Percentiles rank a stretch among this genome's conserved stretches.
phyloP scores from a whole-genome alignment of 2,329 filamentous ascomycete genomes.

The Dendrostoma leiphaemia region DNA sequence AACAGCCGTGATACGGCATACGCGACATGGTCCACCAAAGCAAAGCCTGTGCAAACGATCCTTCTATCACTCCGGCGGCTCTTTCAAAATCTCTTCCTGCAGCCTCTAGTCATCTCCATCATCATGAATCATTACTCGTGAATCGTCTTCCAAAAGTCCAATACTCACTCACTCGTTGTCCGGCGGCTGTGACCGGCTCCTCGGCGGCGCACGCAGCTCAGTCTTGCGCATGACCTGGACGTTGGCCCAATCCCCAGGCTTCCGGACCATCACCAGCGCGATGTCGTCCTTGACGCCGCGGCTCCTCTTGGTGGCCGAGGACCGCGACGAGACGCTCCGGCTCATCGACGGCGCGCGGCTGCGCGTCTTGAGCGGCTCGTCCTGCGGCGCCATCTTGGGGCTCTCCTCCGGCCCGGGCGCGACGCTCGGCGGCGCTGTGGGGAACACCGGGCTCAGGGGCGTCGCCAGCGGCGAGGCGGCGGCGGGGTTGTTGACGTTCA shows the following conservation, averaged over 20 bases:
- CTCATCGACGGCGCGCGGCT: slow-evolving; percentile 18
- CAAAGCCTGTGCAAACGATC: not conserved
- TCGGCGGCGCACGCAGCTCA: slow-evolving; percentile 10
- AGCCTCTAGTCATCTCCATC: no score
- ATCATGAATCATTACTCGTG: not conserved
- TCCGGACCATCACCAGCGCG: slow-evolving; percentile 17
- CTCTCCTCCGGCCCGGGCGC: not conserved
- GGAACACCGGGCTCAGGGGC: slow-evolving; percentile 7
- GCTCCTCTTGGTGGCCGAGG: slow-evolving; percentile 8
- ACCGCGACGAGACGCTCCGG: slow-evolving; percentile 16
- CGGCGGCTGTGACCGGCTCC: slow-evolving; percentile 14
- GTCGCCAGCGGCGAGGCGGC: not conserved
- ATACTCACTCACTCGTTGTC: slow-evolving; percentile 7
- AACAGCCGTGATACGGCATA: no score
- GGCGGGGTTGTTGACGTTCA: not conserved
- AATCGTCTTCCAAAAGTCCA: not conserved
- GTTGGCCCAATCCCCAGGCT: slow-evolving; percentile 12
- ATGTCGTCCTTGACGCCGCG: slow-evolving; percentile 14
- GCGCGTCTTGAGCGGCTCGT: slow-evolving; percentile 7
- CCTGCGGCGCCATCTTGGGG: not conserved
- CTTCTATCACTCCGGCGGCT: no score
- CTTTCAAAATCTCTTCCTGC: no score
- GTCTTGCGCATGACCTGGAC: slow-evolving; percentile 17
- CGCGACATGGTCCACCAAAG: no score
- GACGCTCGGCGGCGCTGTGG: not conserved